Conservation (phyloP, 768 basidiomycete genomes). For the Lenzites betulinus region DNA sequence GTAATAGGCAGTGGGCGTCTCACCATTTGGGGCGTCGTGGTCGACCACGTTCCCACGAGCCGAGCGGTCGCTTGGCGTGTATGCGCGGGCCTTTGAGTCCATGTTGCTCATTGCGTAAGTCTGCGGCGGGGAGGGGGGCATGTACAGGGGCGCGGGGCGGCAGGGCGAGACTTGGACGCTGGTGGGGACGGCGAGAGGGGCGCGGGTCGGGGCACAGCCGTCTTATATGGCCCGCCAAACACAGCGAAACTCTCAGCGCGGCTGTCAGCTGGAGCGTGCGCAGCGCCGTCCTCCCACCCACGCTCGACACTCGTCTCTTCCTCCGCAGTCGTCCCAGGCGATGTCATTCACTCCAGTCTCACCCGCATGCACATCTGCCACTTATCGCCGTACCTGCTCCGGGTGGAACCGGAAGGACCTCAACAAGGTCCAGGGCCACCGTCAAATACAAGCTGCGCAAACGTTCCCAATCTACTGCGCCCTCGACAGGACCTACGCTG, state of each 20-base stretch:
- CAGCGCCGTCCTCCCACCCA: background rate
- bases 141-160: background rate
- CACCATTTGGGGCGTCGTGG: conserved; percentile 62
- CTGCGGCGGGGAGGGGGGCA: background rate
- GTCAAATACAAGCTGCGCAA: background rate
- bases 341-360: background rate
- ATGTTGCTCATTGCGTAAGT: conserved; percentile 18
- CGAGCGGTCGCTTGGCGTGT: conserved; percentile 36
- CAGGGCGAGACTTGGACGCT: background rate
- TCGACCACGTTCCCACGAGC: conserved; percentile 69
- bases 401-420: too few relatives aligned
- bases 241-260: background rate
- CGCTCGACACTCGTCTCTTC: background rate
- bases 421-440: too few relatives aligned
- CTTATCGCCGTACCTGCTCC: background rate
- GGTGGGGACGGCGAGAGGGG: background rate
- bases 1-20: conserved; percentile 22
- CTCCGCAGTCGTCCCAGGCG: background rate
- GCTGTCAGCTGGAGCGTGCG: background rate
- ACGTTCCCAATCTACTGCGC: too few relatives aligned
- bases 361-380: background rate
- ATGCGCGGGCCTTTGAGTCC: conserved; percentile 57
- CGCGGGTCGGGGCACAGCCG: background rate
- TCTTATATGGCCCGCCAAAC: background rate
- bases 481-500: too few relatives aligned